Conservation (phyloP, 2,329 filamentous ascomycete species). For the Pestalotiopsis sp. region DNA sequence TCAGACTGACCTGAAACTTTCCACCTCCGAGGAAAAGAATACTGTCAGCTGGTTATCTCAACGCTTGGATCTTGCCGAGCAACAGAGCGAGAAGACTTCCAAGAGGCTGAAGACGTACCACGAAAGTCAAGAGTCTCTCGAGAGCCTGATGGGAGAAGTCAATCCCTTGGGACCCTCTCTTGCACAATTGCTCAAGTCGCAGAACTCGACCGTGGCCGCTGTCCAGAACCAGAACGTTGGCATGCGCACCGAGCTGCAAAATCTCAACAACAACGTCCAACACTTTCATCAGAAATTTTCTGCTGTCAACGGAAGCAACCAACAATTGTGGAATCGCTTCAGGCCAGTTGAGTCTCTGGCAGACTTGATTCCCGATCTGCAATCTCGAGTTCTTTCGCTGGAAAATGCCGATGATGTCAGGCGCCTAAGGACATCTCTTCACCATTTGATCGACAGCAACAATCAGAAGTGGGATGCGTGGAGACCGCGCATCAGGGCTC, state of each 20-base stretch:
- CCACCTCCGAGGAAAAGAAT: background rate
- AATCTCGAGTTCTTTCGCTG: background rate
- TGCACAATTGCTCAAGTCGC: background rate
- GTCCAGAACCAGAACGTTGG: background rate
- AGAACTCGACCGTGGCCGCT: background rate
- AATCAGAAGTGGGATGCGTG: background rate
- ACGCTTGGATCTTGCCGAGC: background rate
- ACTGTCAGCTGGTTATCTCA: background rate
- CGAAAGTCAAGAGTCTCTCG: background rate
- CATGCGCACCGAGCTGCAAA: background rate
- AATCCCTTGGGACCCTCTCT: background rate
- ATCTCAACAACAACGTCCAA: background rate
- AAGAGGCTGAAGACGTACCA: background rate
- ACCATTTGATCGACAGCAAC: background rate
- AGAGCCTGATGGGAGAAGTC: background rate
- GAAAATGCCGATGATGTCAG: background rate
- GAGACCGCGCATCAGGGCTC: background rate
- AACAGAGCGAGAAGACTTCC: background rate
- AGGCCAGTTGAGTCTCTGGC: background rate
- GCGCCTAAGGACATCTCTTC: background rate
- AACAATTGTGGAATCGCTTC: background rate
- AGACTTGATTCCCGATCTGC: background rate
- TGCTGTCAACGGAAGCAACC: too few species aligned
- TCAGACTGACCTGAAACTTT: background rate
- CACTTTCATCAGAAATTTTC: background rate